Percentiles rank a stretch among this genome's conserved stretches.
phyloP scores from a whole-genome alignment of 352 stramenopile genomes.

The Phytophthora multivora region DNA sequence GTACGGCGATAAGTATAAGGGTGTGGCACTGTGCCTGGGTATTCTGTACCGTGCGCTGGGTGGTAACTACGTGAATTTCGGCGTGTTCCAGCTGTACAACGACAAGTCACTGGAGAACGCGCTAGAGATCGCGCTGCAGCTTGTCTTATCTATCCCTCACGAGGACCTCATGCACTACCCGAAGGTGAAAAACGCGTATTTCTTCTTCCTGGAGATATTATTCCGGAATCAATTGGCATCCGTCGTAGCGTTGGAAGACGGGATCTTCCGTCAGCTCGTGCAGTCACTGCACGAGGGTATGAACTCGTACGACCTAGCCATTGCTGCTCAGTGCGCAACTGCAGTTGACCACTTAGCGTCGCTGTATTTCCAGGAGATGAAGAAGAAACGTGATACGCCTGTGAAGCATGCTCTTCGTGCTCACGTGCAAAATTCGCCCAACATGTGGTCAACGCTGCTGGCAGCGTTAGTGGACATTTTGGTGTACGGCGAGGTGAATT shows the following conservation, averaged over 20 bases:
- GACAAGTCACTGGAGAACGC: conserved; percentile 95
- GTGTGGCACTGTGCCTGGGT: conserved; percentile 94
- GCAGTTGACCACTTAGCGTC: conserved; percentile 94
- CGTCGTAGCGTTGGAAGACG: conserved; percentile 92
- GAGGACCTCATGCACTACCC: conserved; percentile 97
- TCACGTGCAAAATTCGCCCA: conserved; percentile 92
- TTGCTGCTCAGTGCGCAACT: conserved; percentile 95
- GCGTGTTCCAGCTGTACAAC: conserved; percentile 99
- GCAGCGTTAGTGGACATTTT: conserved; percentile 97
- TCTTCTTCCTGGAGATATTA: conserved; percentile 98
- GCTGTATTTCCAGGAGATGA: conserved; percentile 96
- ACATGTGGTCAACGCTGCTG: conserved; percentile 88
- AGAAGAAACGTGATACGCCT: conserved; percentile 95
- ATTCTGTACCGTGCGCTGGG: conserved; percentile 87
- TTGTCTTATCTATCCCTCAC: conserved; percentile 95
- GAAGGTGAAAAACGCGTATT: conserved; percentile 98
- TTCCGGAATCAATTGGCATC: conserved; percentile 97
- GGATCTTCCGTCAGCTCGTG: conserved; percentile 96
- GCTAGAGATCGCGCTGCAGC: conserved; percentile 94
- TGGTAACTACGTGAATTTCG: conserved; percentile 99
- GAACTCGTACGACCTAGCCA: conserved; percentile 91
- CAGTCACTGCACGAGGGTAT: conserved; percentile 92
- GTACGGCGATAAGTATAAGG: conserved; percentile 98
- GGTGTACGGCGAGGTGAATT: conserved; percentile 96
- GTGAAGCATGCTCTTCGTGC: conserved; percentile 92